Base-by-base conservation (phyloP, 1,284 basidiomycete species). In the Spongispora temasekensis region DNA sequence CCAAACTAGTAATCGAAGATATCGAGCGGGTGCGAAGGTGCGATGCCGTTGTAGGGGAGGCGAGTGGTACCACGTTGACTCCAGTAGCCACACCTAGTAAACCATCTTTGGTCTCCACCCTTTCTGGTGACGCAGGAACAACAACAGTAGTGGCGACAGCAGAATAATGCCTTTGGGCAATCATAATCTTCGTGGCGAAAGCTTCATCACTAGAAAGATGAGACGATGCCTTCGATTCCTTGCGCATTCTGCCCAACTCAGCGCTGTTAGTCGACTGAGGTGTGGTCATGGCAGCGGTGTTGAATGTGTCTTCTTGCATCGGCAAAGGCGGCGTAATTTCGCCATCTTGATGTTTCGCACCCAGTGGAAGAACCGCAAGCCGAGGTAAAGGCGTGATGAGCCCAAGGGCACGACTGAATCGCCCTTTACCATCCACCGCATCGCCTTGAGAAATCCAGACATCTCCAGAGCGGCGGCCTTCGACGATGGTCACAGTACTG, bases 381-480 rank as follows among this genome's bases (percentile, higher is more conserved):
- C 86, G 87, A 34, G 88, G 88, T 53, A 79, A 79, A 17, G 86
- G 81, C 9, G 79, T 75, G 35, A 90, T 80, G 73, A 90, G 79
- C 13, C 79, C 81, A 27, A 89, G 65, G 3, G 84, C 85, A 32
- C 87, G 83, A 52, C 81, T 78, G 37, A 89, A 63, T 67, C 84
- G 87, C 61, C 75, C 75, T 71, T 84, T 87, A 1, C 85, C 85
- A 58, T 87, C 85, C 27, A 86, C 74, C 10, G 87, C 88, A 62
- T 89, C 83, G 19, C 87, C 87, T 59, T 87, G 87, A 9, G 81
- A 68, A 63, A 90, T 70, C 88, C 88, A 89, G 27, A 90, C 82
- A 66, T 90, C 88, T 28, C 85, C 85, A 65, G 86, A 88, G 53
- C 86, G 85, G 51, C 86, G 81, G 31, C 82, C 84, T 69, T 90